Evolutionary conservation across 192 early-diverging fungal species (phyloP).

Genomic region (Allomyces macrogynus): DNA sequence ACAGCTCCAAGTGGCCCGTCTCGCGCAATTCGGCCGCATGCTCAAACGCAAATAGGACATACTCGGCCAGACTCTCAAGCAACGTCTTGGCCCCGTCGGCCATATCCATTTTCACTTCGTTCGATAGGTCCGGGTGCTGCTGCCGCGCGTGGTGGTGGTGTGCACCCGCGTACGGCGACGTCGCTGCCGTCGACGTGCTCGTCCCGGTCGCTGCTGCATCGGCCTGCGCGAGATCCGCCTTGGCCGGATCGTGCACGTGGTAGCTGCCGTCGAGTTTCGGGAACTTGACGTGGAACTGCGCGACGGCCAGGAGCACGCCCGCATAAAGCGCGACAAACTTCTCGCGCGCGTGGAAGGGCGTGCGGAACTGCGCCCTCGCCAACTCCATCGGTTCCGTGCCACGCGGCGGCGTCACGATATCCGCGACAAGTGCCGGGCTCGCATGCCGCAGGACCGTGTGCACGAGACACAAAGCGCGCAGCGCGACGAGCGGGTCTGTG

Average conservation of each 20-base stretch:
- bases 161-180: not conserved
- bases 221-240: not conserved
- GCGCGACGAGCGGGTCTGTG: not conserved
- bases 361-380: not conserved
- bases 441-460: not conserved
- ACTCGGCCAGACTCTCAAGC: not conserved
- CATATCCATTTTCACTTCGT: not conserved
- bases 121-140: not conserved
- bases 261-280: no score
- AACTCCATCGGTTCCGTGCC: no score
- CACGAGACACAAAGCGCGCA: not conserved
- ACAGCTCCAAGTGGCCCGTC: not conserved
- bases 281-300: not conserved
- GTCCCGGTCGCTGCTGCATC: not conserved
- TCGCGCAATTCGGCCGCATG: not conserved
- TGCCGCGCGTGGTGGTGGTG: not conserved
- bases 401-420: not conserved
- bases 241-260: not conserved
- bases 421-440: not conserved
- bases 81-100: not conserved
- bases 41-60: not conserved
- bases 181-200: not conserved
- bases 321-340: not conserved
- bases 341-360: not conserved
- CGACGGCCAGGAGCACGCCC: not conserved